phyloP scores from a whole-genome alignment of 1,284 basidiomycete genomes.

The Cryptococcus sp. region DNA sequence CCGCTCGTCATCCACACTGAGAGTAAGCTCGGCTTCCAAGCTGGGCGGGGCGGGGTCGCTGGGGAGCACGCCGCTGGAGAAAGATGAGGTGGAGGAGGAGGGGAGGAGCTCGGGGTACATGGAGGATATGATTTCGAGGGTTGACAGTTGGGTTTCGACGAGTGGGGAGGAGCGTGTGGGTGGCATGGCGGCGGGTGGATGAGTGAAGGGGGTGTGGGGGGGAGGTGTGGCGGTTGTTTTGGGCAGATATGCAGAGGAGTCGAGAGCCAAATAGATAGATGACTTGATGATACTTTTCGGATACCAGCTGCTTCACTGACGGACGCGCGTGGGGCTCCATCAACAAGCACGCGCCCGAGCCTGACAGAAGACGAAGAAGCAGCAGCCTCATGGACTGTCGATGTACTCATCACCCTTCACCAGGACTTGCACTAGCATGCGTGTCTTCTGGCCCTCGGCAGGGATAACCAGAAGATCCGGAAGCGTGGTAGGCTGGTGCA shows the following conservation, averaged over 20 bases:
- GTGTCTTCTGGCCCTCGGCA: conserved; percentile 35
- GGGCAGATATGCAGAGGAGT: too few relatives aligned
- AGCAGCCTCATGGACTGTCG: neutral
- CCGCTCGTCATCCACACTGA: conserved; percentile 8
- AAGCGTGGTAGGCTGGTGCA: conserved; percentile 29
- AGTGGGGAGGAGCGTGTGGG: neutral
- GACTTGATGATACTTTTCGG: neutral
- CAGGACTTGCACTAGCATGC: conserved; percentile 10
- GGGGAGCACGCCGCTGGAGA: conserved; percentile 2
- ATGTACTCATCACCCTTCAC: too few relatives aligned
- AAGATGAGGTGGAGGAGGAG: conserved; percentile 11
- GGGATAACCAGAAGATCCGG: conserved; percentile 15
- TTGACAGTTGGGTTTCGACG: conserved; percentile 18
- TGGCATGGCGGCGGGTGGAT: conserved; percentile 1
- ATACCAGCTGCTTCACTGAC: neutral
- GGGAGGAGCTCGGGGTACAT: conserved; percentile 46
- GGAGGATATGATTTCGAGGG: conserved; percentile 37
- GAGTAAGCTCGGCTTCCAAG: conserved; percentile 6
- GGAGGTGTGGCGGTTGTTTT: neutral
- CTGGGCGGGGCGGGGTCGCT: too few relatives aligned
- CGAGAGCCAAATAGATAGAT: neutral
- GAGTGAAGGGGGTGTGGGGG: neutral
- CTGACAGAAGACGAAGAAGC: neutral
- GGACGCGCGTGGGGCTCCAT: conserved; percentile 8
- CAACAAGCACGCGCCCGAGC: neutral